These are phyloP conservation scores for Coix lacrymajobi DNA, from an alignment of 176 grass and related monocot genomes.

Conservation along the genomic window DNA sequence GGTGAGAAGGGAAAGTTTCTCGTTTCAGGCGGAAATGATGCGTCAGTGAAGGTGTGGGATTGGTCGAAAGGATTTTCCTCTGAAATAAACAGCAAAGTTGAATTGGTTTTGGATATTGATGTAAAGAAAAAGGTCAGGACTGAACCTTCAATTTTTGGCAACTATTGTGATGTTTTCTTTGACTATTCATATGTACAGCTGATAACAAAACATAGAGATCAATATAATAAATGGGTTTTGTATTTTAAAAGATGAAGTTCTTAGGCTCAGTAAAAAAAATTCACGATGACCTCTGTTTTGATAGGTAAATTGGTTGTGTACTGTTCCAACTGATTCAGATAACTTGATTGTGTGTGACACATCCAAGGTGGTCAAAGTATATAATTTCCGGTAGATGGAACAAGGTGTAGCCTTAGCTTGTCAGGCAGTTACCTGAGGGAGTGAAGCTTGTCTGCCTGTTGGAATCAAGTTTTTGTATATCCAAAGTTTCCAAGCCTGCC, in stretches of 20 bases:
- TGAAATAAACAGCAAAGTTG: conserved; percentile 45
- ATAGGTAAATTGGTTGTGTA: conserved; percentile 94
- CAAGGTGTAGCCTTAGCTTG: background rate
- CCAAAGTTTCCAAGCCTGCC: background rate
- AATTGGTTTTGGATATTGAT: conserved; percentile 68
- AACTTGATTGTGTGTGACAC: conserved; percentile 91
- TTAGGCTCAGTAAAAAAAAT: conserved; percentile 4
- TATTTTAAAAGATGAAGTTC: background rate
- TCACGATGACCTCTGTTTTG: conserved; percentile 16
- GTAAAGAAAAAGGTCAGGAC: conserved; percentile 70
- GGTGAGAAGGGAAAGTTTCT: conserved; percentile 86
- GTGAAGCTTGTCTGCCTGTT: background rate
- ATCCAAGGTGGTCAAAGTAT: conserved; percentile 85
- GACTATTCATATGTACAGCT: background rate
- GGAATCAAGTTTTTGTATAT: background rate
- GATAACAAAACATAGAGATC: background rate
- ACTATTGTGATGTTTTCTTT: background rate
- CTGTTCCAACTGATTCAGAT: conserved; percentile 70
- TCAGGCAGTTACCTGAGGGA: background rate
- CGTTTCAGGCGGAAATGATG: conserved; percentile 91
- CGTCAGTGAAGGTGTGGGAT: conserved; percentile 86
- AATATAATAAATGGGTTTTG: background rate
- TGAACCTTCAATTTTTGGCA: conserved; percentile 10
- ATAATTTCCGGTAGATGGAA: conserved; percentile 37
- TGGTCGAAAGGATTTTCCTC: conserved; percentile 74